A percentile compares a stretch with the other conserved stretches of the same genome.
Conservation (phyloP, 805 yeast species). For the Scheffersomyces amazonensis region DNA sequence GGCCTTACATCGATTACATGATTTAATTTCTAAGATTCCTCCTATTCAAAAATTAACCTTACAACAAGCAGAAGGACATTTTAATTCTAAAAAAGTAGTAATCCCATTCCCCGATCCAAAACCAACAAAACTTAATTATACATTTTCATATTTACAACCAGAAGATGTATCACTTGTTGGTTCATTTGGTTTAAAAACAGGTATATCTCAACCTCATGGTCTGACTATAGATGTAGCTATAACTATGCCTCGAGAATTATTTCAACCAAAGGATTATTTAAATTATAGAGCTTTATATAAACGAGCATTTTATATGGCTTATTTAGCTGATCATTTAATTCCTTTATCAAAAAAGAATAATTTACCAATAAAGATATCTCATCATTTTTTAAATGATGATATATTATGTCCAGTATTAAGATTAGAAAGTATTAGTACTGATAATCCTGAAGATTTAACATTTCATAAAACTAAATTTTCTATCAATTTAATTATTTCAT, state of each 20-base stretch:
- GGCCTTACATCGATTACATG: slow-evolving; percentile 71
- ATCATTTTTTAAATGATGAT: slow-evolving; percentile 74
- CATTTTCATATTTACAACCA: slow-evolving; percentile 68
- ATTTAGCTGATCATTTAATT: slow-evolving; percentile 64
- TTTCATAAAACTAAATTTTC: slow-evolving; percentile 67
- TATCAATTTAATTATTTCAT: slow-evolving; percentile 70
- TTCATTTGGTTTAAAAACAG: slow-evolving; percentile 83
- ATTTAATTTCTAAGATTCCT: slow-evolving; percentile 63
- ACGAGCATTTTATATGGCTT: slow-evolving; percentile 82
- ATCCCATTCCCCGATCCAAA: slow-evolving; percentile 92
- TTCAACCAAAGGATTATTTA: slow-evolving; percentile 84
- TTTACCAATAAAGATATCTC: slow-evolving; percentile 59
- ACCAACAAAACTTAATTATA: slow-evolving; percentile 70
- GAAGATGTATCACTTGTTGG: slow-evolving; percentile 78
- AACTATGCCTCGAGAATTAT: slow-evolving; percentile 72
- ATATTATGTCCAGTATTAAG: slow-evolving; percentile 69
- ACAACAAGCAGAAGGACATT: slow-evolving; percentile 55
- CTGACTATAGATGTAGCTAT: slow-evolving; percentile 74
- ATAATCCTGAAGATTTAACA: slow-evolving; percentile 47
- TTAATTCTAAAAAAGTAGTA: slow-evolving; percentile 50
- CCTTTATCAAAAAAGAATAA: slow-evolving; percentile 51
- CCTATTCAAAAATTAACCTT: slow-evolving; percentile 50
- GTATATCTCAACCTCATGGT: slow-evolving; percentile 60
- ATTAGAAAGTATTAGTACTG: slow-evolving; percentile 53
- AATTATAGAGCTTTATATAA: slow-evolving; percentile 90